Base-by-base conservation (phyloP, 1,284 basidiomycete genomes). In the Apiotrichum mycotoxinovorans region DNA sequence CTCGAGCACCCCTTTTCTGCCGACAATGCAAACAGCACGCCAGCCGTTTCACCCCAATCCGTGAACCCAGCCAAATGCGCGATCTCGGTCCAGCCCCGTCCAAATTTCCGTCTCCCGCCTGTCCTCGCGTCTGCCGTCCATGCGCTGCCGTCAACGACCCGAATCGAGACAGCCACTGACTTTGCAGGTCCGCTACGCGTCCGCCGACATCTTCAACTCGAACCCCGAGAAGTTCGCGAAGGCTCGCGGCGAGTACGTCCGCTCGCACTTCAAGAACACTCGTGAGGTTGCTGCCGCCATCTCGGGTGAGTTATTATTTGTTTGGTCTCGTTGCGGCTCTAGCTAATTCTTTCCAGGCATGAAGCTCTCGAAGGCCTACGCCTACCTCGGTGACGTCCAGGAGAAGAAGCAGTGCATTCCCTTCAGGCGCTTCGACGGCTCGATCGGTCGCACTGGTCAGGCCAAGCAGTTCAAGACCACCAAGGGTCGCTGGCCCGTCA, bases 231-330 rank as follows among this genome's bases (percentile, higher is more conserved):
- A 90, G 84, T 89, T 89, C 78, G 87, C 92, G 73, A 88, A 85
- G 76, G 89, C 94, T 63, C 88, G 90, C 74, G 94, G 94, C 73
- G 89, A 94, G 82, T 96, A 98, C 84, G 86, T 98, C 76, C 90
- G 94, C 71, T 96, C 95, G 60, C 96, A 98, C 83, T 98, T 97
- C 87, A 99, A 98, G 89, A 98, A 98, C 86, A 98, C 97, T 86
- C 89, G 94, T 71, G 92, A 92, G 80, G 91, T 95, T 58, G 88
- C 86, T 55, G 89, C 90, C 69, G 90, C 88, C 66, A 82, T 94
- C 65, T 85, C 86, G 68, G 90, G 91, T 89, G 68, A 67, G 83
- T 80, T 44, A 35, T 34, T 12, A 22, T 2, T 10, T 7, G 20
- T 12, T 18, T 15, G 20, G 5, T 30, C 10, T 10, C 9, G 2